Evolutionary conservation across 495 filamentous ascomycete genomes (phyloP).

Genomic region (Rhizodiscina lignyota): DNA sequence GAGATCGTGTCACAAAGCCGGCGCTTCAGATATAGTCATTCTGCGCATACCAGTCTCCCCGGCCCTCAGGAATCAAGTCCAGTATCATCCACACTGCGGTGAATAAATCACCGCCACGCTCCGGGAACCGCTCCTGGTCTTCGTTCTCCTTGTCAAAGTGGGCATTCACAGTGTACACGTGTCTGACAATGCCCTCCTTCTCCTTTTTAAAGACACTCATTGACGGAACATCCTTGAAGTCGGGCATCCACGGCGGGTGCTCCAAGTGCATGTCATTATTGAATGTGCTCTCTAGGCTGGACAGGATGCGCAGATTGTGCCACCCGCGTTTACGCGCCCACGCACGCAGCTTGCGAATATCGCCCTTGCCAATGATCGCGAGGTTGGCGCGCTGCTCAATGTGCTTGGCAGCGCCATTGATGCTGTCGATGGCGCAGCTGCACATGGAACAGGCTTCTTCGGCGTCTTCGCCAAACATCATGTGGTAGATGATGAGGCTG

Average conservation of each 20-base stretch:
- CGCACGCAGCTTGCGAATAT: neutral
- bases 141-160: slow-evolving; percentile 1
- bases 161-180: slow-evolving; percentile 1
- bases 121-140: no score
- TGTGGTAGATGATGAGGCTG: slow-evolving; percentile 5
- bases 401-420: slow-evolving; percentile 6
- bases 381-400: slow-evolving; percentile 4
- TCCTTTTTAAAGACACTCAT: slow-evolving; percentile 7
- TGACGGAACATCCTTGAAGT: slow-evolving; percentile 1
- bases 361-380: slow-evolving; percentile 3
- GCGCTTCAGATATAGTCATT: no score
- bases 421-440: slow-evolving; percentile 4
- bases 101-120: slow-evolving; percentile 3
- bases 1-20: no score
- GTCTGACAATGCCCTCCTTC: slow-evolving; percentile 2
- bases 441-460: slow-evolving; percentile 3
- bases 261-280: slow-evolving; percentile 7
- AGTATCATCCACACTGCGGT: slow-evolving; percentile 3
- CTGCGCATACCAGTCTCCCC: no score
- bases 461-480: slow-evolving; percentile 5
- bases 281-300: slow-evolving; percentile 1
- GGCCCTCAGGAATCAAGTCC: slow-evolving; percentile 4
- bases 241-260: slow-evolving; percentile 1
- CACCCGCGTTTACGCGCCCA: slow-evolving; percentile 5
- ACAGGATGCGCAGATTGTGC: slow-evolving; percentile 5